Percentiles rank a stretch among this genome's conserved stretches.
Evolutionary conservation across 331 rosid species (phyloP).

Genomic region (Quercus tomentella): DNA sequence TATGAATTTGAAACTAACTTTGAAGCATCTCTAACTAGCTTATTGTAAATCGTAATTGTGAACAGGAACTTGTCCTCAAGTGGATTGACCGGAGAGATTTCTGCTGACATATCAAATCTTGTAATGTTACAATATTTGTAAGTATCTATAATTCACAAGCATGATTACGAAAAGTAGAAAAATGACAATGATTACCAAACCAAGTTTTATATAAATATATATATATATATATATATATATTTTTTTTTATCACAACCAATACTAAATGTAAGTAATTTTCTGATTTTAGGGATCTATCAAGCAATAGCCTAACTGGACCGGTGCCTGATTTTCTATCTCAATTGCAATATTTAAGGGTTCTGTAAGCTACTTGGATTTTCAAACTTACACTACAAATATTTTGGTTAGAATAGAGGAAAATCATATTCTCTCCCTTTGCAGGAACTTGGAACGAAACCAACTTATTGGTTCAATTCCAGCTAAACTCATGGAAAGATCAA

Average conservation of each 20-base stretch:
- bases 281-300: slow-evolving; percentile 46
- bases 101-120: slow-evolving; percentile 26
- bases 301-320: slow-evolving; percentile 45
- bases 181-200: neutral
- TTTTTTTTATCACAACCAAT: neutral
- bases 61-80: slow-evolving; percentile 43
- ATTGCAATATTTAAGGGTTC: slow-evolving; percentile 21
- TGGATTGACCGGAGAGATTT: slow-evolving; percentile 31
- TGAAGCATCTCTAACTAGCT: neutral
- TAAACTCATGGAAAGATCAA: slow-evolving; percentile 24
- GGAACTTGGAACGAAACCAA: slow-evolving; percentile 40
- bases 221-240: no score
- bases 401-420: neutral
- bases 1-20: neutral
- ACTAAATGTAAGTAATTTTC: neutral
- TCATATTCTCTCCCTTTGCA: slow-evolving; percentile 11
- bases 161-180: neutral
- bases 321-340: slow-evolving; percentile 38
- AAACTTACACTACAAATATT: neutral
- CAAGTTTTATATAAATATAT: no score
- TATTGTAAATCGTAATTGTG: neutral
- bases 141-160: slow-evolving; percentile 13
- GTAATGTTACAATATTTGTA: slow-evolving; percentile 39
- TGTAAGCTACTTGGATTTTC: slow-evolving; percentile 21
- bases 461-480: slow-evolving; percentile 39